Evolutionary conservation across 768 basidiomycete species (phyloP), one percentile per base, ranked within the genome.

Genomic region (Kwoniella newhampshirensis): DNA sequence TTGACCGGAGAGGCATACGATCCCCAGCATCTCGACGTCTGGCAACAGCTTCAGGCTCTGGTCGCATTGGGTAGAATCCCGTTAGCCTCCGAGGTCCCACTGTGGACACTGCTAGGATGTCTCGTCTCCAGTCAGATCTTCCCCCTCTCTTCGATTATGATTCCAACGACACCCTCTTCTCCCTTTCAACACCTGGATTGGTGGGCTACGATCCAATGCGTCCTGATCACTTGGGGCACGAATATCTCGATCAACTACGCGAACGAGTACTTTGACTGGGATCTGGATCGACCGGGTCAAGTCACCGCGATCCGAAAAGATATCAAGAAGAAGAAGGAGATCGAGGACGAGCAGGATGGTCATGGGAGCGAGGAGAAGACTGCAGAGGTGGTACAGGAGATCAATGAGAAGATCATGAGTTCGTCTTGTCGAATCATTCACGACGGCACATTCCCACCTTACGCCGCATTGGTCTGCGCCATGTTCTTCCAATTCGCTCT

Each of bases 181-280:
- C 32, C 32, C 32, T 32, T 32, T 32, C 7, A 32, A 6, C 6
- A 32, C 13, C 32, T 32, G 32, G 13, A 64, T 37, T 60, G 54
- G 54, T 60, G 54, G 59, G 59, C 51, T 2, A 41, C 59, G 3
- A n/a, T 59, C 2, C 63, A 64, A 27, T 64, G 59, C 37, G 58
- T 60, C 28, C 47, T 67, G 17, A 60, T 62, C 11, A 57, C 55
- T 11, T 67, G 66, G 66, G 66, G 62, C 0, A 67, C 66, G 17
- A 67, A 67, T 27, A 43, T 67, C 23, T 45, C 55, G n/a, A 67
- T 67, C 49, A 67, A 67, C 40, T 67, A 64, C 25, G 66, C 59
- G 2, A 67, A 67, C 48, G 66, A 67, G 40, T 67, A 64, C 27
- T 67, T 67, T 45, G 66, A 67, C 45, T 67, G 55, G 53, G 50